phyloP scores from a whole-genome alignment of 495 filamentous ascomycete genomes.

The Massariosphaeria phaeospora region DNA sequence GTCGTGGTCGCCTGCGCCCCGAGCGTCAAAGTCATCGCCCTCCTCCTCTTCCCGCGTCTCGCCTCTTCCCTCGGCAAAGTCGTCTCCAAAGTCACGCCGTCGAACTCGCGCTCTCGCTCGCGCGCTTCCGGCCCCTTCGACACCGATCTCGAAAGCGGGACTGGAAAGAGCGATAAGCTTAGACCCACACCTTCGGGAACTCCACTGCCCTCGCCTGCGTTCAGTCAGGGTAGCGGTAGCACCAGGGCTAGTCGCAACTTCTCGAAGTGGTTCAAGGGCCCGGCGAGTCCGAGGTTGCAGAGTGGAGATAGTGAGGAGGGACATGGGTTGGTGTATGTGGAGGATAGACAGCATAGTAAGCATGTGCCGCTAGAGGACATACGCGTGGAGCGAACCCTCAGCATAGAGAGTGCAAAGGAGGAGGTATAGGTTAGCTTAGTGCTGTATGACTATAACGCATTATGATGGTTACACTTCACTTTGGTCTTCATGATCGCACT shows the following conservation, averaged over 20 bases:
- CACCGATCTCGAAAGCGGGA: conserved; percentile 5
- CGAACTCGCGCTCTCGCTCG: conserved; percentile 7
- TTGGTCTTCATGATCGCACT: too few relatives aligned
- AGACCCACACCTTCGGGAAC: conserved; percentile 1
- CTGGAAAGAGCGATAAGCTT: conserved; percentile 11
- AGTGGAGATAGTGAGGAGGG: conserved; percentile 11
- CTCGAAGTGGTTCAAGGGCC: conserved; percentile 14
- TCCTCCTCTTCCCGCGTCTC: conserved; percentile 24
- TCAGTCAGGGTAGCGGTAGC: not conserved
- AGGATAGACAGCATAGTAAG: not conserved
- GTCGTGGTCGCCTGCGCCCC: conserved; percentile 28
- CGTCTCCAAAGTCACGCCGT: conserved; percentile 11
- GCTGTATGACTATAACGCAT: too few relatives aligned
- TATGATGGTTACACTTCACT: too few relatives aligned
- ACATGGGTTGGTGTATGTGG: conserved; percentile 10
- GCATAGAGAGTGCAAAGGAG: conserved; percentile 5
- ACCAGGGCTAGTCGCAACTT: conserved; percentile 5
- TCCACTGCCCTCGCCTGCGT: conserved; percentile 13
- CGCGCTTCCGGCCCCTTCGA: not conserved
- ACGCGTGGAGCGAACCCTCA: conserved; percentile 9
- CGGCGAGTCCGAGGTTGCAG: not conserved
- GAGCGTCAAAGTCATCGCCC: conserved; percentile 23
- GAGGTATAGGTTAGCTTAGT: too few relatives aligned
- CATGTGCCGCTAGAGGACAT: conserved; percentile 7
- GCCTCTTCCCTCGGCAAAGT: conserved; percentile 12